Percentiles rank a stretch among this genome's conserved stretches.
Conservation (phyloP, 2,329 filamentous ascomycete species). For the Rhexocercosporidium sp. region DNA sequence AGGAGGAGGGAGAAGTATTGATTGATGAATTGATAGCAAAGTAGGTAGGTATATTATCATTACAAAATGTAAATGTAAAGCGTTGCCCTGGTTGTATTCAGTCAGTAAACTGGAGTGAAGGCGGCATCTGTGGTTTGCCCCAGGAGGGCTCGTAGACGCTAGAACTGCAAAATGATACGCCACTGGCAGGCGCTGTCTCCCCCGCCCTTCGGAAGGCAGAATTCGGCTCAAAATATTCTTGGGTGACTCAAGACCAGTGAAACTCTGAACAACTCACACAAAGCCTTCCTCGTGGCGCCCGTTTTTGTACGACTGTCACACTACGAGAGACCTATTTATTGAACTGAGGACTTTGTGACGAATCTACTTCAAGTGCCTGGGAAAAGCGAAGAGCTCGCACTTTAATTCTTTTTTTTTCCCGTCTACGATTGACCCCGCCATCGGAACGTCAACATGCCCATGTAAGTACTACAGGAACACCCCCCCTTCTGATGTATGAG, state of each 20-base stretch:
- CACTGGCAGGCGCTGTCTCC: neutral
- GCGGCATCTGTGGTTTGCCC: neutral
- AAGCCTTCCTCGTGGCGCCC: neutral
- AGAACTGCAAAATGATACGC: neutral
- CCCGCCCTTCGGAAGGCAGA: neutral
- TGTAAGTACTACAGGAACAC: constrained; percentile 25
- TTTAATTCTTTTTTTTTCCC: constrained; percentile 1
- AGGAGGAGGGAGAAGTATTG: neutral
- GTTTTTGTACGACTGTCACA: neutral
- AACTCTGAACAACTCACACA: constrained; percentile 6
- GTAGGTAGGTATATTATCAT: too few species aligned
- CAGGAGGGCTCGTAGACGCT: neutral
- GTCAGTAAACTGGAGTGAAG: neutral
- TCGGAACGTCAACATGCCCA: constrained; percentile 29
- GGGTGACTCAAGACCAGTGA: constrained; percentile 8
- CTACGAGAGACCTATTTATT: neutral
- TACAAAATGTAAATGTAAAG: too few species aligned
- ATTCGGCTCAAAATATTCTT: neutral
- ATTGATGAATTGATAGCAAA: neutral
- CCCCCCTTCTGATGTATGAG: neutral
- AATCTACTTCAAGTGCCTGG: neutral
- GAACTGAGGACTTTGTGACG: neutral
- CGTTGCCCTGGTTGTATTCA: too few species aligned
- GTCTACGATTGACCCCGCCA: constrained; percentile 21
- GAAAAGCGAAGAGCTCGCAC: neutral